Percentiles rank a stretch among this genome's conserved stretches.
phyloP scores from a whole-genome alignment of 176 grass and related monocot genomes.

The Rhynchospora breviuscula region DNA sequence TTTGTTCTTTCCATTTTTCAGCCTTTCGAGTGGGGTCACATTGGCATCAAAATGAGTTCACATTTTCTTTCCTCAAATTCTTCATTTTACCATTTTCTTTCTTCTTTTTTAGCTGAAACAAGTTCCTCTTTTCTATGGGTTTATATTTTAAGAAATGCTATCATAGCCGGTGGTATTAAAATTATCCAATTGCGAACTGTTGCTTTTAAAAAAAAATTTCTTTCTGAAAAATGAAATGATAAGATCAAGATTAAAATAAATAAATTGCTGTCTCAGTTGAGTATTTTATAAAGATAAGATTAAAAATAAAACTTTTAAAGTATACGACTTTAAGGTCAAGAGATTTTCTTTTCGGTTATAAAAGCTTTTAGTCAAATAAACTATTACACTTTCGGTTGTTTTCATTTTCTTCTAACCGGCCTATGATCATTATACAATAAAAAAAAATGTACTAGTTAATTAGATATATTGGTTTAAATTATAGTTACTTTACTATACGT shows the following conservation, averaged over 20 bases:
- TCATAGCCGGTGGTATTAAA: not conserved
- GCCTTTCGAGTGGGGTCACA: not conserved
- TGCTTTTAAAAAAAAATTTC: not conserved
- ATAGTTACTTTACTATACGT: not conserved
- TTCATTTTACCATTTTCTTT: not conserved
- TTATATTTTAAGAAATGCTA: not conserved
- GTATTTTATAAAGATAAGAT: not conserved
- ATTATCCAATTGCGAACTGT: not conserved
- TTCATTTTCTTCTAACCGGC: not conserved
- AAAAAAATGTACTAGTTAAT: not conserved
- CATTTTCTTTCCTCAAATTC: not conserved
- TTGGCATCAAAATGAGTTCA: not conserved
- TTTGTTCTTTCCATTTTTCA: not conserved
- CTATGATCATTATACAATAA: not conserved
- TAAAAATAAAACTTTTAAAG: not conserved
- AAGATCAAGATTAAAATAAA: no score
- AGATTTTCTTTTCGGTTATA: not conserved
- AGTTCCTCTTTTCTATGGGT: not conserved
- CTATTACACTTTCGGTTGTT: not conserved
- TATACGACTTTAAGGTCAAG: not conserved
- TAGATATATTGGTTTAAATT: not conserved
- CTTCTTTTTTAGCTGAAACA: not conserved
- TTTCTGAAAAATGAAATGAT: not conserved
- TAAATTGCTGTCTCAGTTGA: no score
- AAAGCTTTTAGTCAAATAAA: not conserved